Conservation (phyloP, 306 rosid species). For the Psophocarpus tetragonolobus region DNA sequence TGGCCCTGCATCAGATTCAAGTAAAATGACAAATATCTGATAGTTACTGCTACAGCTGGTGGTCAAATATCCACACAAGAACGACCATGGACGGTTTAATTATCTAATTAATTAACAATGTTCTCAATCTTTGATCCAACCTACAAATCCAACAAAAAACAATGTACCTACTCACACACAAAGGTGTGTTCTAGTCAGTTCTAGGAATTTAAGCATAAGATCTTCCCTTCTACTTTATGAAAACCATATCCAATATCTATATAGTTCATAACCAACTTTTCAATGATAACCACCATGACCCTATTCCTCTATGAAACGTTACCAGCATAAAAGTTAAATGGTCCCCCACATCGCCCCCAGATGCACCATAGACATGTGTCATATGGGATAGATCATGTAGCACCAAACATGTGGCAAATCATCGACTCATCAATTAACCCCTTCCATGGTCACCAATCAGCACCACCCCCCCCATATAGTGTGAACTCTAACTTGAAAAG, state of each 20-base stretch:
- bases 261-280: conserved; percentile 34
- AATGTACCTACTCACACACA: background rate
- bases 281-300: conserved; percentile 25
- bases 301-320: conserved; percentile 31
- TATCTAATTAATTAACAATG: conserved; percentile 30
- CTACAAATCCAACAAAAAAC: conserved; percentile 22
- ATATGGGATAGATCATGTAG: background rate
- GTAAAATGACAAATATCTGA: conserved; percentile 47
- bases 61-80: conserved; percentile 54
- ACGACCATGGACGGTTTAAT: conserved; percentile 48
- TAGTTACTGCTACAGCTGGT: conserved; percentile 20
- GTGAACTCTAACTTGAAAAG: conserved; percentile 42
- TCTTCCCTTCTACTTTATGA: conserved; percentile 28
- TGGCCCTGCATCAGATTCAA: conserved; percentile 38
- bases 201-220: conserved; percentile 17
- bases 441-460: background rate
- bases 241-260: conserved; percentile 29
- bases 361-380: conserved; percentile 27
- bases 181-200: background rate
- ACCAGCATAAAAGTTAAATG: conserved; percentile 42
- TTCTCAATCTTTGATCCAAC: conserved; percentile 36
- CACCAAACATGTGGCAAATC: conserved; percentile 27
- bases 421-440: conserved; percentile 6
- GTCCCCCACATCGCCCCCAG: conserved; percentile 26
- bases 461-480: background rate